Base-by-base conservation (phyloP, 345 rosid species). In the Hypericum androsaemum region DNA sequence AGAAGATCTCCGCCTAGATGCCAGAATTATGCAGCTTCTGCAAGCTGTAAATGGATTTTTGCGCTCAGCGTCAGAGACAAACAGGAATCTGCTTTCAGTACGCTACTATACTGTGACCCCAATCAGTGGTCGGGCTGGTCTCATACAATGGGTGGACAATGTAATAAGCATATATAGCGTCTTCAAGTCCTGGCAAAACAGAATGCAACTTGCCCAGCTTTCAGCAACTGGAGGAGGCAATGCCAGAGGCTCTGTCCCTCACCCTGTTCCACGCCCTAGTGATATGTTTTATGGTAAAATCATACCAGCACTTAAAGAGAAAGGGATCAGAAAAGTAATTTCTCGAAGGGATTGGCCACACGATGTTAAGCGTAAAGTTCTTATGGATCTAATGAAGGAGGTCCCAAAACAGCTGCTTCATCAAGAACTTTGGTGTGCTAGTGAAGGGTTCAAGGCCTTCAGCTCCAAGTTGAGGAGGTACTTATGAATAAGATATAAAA, bases 271-370 rank as follows among this genome's bases (percentile, higher is more conserved):
- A 43, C 80, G 95, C 44, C 97, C 97, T 57, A 89, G 89, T 65
- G 97, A 89, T 68, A 83, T 89, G 97, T 89, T 89, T 67, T 89
- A 89, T 64, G 97, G 92, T 43, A 89, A 89, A 80, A 89, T 89
- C 63, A 89, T 89, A 67, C 97, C 97, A 17, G 97, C 92, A 38
- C 95, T 89, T 49, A 89, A 89, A 73, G 97, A 89, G 71, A 85
- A 85, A 71, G 92, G 97, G 48, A 83, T 89, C 47, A 85, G 80
- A 68, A 89, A 85, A 75, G 92, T 82, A 43, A 89, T 83, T 64
- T 89, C 97, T 57, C 78, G 97, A 74, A 83, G 92, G 69, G 97
- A 89, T 65, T 89, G 97, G 97, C 97, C 97, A 64, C 87, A 79
- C 62, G 97, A 89, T 67, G 97, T 89, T 45, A 89, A 89, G 79